A percentile compares a stretch with the other conserved stretches of the same genome.
Conservation (phyloP, 2,329 filamentous ascomycete species). For the Fusarium pseudoanthophilum region DNA sequence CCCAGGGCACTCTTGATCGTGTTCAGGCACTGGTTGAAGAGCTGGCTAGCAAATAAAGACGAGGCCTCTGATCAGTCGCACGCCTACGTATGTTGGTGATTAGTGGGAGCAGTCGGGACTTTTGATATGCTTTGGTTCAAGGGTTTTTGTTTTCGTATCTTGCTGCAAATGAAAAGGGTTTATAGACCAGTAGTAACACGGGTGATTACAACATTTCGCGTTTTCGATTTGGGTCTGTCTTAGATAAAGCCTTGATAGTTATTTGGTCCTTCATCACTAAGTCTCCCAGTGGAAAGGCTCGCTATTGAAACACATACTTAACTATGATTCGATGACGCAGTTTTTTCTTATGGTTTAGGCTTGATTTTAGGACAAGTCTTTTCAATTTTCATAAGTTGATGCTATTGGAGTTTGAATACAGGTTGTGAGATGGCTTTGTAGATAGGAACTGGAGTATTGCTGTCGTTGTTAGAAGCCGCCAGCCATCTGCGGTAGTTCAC, state of each 20-base stretch:
- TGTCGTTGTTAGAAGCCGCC: neutral
- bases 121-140: neutral
- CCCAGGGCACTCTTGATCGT: constrained; percentile 79
- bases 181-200: constrained; percentile 11
- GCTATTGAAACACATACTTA: neutral
- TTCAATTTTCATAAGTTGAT: too few species aligned
- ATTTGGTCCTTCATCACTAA: neutral
- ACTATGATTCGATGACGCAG: too few species aligned
- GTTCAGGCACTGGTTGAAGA: constrained; percentile 76
- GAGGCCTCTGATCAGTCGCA: neutral
- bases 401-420: neutral
- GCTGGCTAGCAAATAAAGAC: constrained; percentile 41
- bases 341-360: neutral
- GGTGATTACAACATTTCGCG: neutral
- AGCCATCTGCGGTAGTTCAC: neutral
- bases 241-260: neutral
- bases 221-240: neutral
- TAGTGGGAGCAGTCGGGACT: neutral
- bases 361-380: neutral
- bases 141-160: neutral
- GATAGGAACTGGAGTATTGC: too few species aligned
- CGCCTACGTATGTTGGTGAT: neutral
- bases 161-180: neutral
- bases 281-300: neutral
- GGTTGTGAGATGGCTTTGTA: too few species aligned